Base-by-base conservation (phyloP, 164 flowering plant species). In the Euptelea pleiosperma region DNA sequence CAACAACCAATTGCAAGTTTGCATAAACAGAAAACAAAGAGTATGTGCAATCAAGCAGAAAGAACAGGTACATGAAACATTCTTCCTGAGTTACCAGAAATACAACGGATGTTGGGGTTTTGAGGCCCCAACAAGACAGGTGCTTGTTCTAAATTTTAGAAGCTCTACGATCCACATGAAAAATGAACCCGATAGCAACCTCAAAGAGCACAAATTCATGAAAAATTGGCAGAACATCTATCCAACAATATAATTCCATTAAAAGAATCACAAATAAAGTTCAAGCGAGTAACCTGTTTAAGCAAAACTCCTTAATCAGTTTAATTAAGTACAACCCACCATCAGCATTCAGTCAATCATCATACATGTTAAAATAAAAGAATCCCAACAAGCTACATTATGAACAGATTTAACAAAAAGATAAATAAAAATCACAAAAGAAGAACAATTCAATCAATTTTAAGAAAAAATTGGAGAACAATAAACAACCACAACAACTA, bases 331-430 rank as follows among this genome's bases (percentile, higher is more conserved):
- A 34, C 14, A 14, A 33, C 26, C 55, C 24, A 36, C 0, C 42
- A 22, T 3, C 4, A 24, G 3, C n/a, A n/a, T n/a, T n/a, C n/a
- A n/a, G n/a, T n/a, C n/a, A n/a, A n/a, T n/a, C n/a, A n/a, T n/a
- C n/a, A n/a, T n/a, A n/a, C n/a, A n/a, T n/a, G n/a, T 1, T 22
- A 44, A 43, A 26, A 6, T 19, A 41, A 4, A 6, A 49, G 33
- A 6, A 45, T 22, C 22, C 45, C 44, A 63, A 35, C 33, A 54
- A 45, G 19, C 39, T 25, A 41, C 59, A 63, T 46, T 63, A 29
- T 0, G 35, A 35, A 3, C 28, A 28, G 15, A 5, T n/a, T 3
- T 42, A 57, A 42, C 28, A 41, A 16, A 28, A 16, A 36, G n/a
- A 41, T 3, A 11, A 28, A 7, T 11, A 41, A 41, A 41, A 6